These are phyloP conservation scores for Pestalotiopsis fici DNA, from an alignment of 2,329 filamentous ascomycete species.

Conservation along the genomic window DNA sequence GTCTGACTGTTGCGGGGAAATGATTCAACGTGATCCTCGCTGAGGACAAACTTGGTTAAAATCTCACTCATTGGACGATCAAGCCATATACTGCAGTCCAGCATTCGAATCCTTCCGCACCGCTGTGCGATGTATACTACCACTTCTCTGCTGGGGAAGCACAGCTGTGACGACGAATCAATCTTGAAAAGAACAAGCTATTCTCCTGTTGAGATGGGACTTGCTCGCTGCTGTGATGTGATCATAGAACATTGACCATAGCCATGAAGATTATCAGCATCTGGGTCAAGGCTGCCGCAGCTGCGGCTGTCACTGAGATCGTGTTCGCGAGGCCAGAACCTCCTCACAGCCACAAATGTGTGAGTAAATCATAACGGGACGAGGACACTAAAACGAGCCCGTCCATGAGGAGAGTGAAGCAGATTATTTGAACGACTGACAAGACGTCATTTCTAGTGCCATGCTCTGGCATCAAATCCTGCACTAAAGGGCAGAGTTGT, in stretches of 20 bases:
- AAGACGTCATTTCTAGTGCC: not conserved
- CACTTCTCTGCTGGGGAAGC: not conserved
- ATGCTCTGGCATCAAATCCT: not conserved
- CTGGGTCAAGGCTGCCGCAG: not conserved
- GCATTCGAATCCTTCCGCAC: not conserved
- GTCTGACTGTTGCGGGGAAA: not conserved
- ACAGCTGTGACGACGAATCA: not conserved
- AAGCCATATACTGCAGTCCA: not conserved
- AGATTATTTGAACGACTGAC: not conserved
- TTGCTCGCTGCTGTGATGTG: not conserved
- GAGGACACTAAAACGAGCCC: no score
- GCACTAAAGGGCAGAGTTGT: not conserved
- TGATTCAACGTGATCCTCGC: not conserved
- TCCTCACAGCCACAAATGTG: not conserved
- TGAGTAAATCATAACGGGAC: not conserved
- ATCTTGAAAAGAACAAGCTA: not conserved
- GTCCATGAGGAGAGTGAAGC: not conserved
- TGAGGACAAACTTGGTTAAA: not conserved
- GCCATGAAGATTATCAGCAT: not conserved
- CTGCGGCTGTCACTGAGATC: not conserved
- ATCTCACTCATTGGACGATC: not conserved
- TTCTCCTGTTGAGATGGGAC: not conserved
- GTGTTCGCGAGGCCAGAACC: not conserved
- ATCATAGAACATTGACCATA: not conserved
- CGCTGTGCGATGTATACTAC: not conserved